These are phyloP conservation scores for Fusarium xylarioides DNA, from an alignment of 2,329 filamentous ascomycete genomes.

Conservation along the genomic window DNA sequence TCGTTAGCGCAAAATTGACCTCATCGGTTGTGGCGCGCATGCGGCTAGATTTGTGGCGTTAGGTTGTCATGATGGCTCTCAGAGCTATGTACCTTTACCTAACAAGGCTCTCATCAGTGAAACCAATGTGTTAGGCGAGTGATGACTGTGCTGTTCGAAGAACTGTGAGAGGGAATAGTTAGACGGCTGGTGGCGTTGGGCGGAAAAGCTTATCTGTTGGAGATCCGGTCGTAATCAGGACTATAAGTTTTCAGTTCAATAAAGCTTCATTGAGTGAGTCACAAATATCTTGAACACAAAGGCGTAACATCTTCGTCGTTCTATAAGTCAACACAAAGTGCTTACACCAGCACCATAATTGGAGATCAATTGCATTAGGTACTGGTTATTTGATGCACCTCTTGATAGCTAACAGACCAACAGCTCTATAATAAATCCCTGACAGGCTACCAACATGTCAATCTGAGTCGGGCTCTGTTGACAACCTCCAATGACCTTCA, in stretches of 20 bases:
- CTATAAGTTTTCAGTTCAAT: no score
- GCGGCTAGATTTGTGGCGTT: conserved; percentile 1
- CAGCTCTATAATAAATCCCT: not conserved
- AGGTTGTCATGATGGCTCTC: conserved; percentile 3
- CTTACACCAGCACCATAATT: not conserved
- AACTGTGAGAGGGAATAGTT: no score
- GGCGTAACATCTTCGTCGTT: not conserved
- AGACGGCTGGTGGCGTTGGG: no score
- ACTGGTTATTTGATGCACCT: not conserved
- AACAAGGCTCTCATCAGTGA: not conserved
- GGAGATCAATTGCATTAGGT: not conserved
- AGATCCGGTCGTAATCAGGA: no score
- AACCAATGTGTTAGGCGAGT: not conserved
- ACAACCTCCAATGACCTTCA: not conserved
- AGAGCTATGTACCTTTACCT: not conserved
- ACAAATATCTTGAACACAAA: not conserved
- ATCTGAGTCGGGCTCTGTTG: no score
- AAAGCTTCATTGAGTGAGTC: no score
- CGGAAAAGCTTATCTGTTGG: no score
- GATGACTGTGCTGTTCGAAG: no score
- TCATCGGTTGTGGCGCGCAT: conserved; percentile 9
- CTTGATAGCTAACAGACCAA: not conserved
- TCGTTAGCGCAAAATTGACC: conserved; percentile 11
- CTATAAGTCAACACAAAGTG: not conserved
- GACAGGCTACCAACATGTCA: not conserved